A percentile compares a stretch with the other conserved stretches of the same genome.
Conservation (phyloP, 768 basidiomycete genomes). For the Termitomyces sp. region DNA sequence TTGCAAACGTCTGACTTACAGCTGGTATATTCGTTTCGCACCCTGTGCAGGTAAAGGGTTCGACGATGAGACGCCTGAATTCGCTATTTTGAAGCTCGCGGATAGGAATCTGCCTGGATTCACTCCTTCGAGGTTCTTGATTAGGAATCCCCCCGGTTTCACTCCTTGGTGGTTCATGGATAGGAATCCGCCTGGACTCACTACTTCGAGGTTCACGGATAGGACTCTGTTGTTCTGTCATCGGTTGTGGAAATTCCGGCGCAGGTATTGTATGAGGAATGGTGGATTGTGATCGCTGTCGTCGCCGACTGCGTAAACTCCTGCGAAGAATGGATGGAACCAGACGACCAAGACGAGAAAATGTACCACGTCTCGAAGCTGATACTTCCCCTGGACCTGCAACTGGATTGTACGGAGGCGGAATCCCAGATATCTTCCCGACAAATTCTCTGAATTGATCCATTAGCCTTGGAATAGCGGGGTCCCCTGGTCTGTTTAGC, state of each 20-base stretch:
- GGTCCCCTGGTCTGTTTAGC: neutral
- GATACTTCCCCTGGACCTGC: neutral
- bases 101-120: neutral
- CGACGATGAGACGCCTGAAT: neutral
- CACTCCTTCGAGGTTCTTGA: neutral
- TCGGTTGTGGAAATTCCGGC: neutral
- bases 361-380: neutral
- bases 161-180: neutral
- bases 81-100: neutral
- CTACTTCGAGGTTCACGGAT: neutral
- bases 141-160: neutral
- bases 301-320: neutral
- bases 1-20: neutral
- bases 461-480: neutral
- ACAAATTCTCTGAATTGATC: neutral
- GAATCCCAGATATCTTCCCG: neutral
- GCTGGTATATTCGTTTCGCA: neutral
- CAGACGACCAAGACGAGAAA: neutral
- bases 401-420: no score
- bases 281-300: neutral
- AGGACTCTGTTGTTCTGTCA: neutral
- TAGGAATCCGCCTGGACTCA: no score
- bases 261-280: neutral
- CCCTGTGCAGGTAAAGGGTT: neutral
- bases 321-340: neutral